Evolutionary conservation across 352 stramenopile genomes (phyloP).

Genomic region (Phytophthora meadii): DNA sequence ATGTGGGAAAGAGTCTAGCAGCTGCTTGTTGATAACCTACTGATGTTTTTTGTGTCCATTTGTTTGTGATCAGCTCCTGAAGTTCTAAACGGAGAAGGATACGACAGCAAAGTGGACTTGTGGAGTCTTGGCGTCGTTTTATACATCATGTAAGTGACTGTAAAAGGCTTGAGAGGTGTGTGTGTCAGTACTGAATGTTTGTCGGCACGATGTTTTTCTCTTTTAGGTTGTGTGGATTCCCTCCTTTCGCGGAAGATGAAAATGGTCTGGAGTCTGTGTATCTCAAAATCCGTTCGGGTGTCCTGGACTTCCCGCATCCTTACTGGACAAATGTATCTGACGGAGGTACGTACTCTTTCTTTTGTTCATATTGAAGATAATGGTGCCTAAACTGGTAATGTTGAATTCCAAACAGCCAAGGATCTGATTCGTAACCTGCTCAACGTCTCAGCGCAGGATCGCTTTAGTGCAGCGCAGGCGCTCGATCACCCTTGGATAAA

Average conservation of each 20-base stretch:
- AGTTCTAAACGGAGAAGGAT: constrained; percentile 85
- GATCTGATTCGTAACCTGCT: constrained; percentile 84
- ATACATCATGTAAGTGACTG: constrained; percentile 82
- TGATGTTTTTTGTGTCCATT: not conserved
- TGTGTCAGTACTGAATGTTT: not conserved
- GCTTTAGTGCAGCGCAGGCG: constrained; percentile 72
- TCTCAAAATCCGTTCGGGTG: constrained; percentile 83
- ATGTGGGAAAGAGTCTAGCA: constrained; percentile 10
- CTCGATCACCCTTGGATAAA: constrained; percentile 90
- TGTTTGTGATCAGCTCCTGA: constrained; percentile 58
- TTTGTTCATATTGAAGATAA: constrained; percentile 4
- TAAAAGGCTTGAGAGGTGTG: not conserved
- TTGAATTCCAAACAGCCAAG: constrained; percentile 51
- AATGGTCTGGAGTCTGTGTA: constrained; percentile 85
- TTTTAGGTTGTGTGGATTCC: constrained; percentile 78
- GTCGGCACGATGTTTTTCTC: too few relatives aligned
- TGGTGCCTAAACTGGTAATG: constrained; percentile 12
- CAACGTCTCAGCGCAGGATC: constrained; percentile 75
- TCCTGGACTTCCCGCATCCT: constrained; percentile 80
- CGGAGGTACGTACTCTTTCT: constrained; percentile 42
- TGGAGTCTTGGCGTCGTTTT: constrained; percentile 89
- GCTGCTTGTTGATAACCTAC: not conserved
- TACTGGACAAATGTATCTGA: constrained; percentile 91
- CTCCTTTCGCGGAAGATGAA: constrained; percentile 85
- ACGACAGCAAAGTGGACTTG: constrained; percentile 88